A percentile compares a stretch with the other conserved stretches of the same genome.
Conservation (phyloP, 306 rosid genomes). For the Gynostemma pentaphyllum region DNA sequence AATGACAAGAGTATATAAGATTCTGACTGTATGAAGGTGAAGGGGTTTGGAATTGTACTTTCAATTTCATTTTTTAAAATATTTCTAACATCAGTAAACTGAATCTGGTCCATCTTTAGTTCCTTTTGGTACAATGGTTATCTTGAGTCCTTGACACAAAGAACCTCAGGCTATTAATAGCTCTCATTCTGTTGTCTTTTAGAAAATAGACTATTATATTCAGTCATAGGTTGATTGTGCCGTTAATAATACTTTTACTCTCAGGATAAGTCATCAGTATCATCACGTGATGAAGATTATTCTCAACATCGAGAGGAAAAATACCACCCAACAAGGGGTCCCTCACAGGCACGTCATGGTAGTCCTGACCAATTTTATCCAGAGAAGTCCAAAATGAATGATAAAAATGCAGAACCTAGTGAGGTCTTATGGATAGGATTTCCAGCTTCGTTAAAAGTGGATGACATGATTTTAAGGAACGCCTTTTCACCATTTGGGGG, state of each 20-base stretch:
- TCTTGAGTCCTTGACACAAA: no score
- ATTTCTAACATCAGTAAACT: no score
- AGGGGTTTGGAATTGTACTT: background rate
- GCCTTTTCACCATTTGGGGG: conserved; percentile 89
- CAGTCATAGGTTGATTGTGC: background rate
- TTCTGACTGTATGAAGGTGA: background rate
- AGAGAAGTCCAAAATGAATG: conserved; percentile 52
- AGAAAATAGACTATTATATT: background rate
- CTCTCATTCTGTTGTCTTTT: background rate
- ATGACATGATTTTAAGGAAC: conserved; percentile 56
- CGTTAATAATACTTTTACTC: conserved; percentile 22
- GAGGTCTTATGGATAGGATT: conserved; percentile 95
- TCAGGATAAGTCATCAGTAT: conserved; percentile 71
- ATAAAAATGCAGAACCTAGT: conserved; percentile 81
- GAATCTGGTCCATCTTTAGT: no score
- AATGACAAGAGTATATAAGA: background rate
- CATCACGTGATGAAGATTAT: conserved; percentile 44
- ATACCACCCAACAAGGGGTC: conserved; percentile 34
- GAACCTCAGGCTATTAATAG: no score
- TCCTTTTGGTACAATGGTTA: no score
- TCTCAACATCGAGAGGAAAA: conserved; percentile 47
- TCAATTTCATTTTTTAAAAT: background rate
- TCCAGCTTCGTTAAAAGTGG: conserved; percentile 77
- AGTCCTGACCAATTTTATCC: conserved; percentile 53
- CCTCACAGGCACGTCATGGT: conserved; percentile 21